Percentiles rank a stretch among this genome's conserved stretches.
phyloP scores from a whole-genome alignment of 1,139 yeast species.

The Scheffersomyces stambukii region DNA sequence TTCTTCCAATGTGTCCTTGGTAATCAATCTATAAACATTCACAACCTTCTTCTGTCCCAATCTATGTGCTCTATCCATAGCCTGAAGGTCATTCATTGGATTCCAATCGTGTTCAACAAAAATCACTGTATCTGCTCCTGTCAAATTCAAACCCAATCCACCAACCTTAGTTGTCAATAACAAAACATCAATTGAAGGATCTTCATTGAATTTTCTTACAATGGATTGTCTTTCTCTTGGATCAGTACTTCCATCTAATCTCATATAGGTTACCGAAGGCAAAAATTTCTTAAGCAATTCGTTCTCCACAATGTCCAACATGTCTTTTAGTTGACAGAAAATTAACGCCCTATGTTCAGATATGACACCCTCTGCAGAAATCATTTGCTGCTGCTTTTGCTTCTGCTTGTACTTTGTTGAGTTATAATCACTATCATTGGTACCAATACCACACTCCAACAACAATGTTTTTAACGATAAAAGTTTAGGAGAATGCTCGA shows the following conservation, averaged over 20 bases:
- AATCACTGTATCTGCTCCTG: constrained; percentile 98
- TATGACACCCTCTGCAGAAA: constrained; percentile 66
- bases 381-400: constrained; percentile 30
- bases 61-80: constrained; percentile 99
- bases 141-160: constrained; percentile 91
- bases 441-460: constrained; percentile 93
- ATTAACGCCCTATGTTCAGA: constrained; percentile 94
- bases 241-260: constrained; percentile 93
- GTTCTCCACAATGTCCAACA: constrained; percentile 94
- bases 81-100: constrained; percentile 98
- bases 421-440: constrained; percentile 42
- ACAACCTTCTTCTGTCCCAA: constrained; percentile 97
- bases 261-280: constrained; percentile 92
- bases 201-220: constrained; percentile 89
- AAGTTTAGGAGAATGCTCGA: constrained; percentile 87
- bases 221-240: constrained; percentile 89
- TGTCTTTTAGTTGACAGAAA: constrained; percentile 94
- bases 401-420: constrained; percentile 23
- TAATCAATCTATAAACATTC: constrained; percentile 87
- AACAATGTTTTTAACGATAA: constrained; percentile 76
- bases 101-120: constrained; percentile 99
- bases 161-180: constrained; percentile 96
- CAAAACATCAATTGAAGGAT: constrained; percentile 93
- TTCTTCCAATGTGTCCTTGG: constrained; percentile 91
- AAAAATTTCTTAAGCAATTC: constrained; percentile 77